These are phyloP conservation scores for Somion occarium DNA, from an alignment of 1,284 basidiomycete genomes.

Conservation along the genomic window DNA sequence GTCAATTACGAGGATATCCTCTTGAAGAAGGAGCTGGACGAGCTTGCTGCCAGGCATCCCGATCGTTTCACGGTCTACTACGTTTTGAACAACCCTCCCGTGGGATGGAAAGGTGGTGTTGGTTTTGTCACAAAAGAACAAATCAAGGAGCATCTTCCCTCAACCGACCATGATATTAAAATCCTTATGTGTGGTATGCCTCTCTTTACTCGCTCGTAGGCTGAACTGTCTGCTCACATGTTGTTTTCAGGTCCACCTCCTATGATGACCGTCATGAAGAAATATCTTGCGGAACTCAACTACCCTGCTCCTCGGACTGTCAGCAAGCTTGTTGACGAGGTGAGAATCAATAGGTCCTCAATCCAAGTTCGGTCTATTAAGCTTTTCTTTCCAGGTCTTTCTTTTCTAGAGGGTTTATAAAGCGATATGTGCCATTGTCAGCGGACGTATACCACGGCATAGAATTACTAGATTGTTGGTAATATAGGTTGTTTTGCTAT, in stretches of 20 bases:
- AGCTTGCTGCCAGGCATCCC: constrained; percentile 64
- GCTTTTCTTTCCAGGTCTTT: constrained; percentile 42
- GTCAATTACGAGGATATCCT: constrained; percentile 88
- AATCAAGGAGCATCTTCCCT: constrained; percentile 73
- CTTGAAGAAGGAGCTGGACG: constrained; percentile 82
- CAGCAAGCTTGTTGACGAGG: constrained; percentile 91
- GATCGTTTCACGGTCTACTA: constrained; percentile 82
- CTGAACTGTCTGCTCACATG: constrained; percentile 4
- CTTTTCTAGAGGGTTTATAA: constrained; percentile 43
- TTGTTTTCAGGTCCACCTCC: constrained; percentile 75
- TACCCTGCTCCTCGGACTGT: constrained; percentile 88
- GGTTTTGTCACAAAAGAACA: constrained; percentile 96
- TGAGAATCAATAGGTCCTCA: constrained; percentile 25
- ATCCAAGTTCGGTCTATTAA: constrained; percentile 7
- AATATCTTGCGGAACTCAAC: constrained; percentile 82
- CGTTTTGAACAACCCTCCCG: constrained; percentile 91
- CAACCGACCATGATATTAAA: constrained; percentile 65
- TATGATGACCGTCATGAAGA: constrained; percentile 98
- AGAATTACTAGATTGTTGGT: too few relatives aligned
- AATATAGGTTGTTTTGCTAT: too few relatives aligned
- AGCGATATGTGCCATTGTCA: background rate
- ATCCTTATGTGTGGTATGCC: constrained; percentile 78
- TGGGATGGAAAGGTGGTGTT: constrained; percentile 81
- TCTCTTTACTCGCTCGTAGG: background rate
- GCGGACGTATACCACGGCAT: too few relatives aligned